Evolutionary conservation across 2,329 filamentous ascomycete genomes (phyloP).

Genomic region (Aspergillus brunneoviolaceus): DNA sequence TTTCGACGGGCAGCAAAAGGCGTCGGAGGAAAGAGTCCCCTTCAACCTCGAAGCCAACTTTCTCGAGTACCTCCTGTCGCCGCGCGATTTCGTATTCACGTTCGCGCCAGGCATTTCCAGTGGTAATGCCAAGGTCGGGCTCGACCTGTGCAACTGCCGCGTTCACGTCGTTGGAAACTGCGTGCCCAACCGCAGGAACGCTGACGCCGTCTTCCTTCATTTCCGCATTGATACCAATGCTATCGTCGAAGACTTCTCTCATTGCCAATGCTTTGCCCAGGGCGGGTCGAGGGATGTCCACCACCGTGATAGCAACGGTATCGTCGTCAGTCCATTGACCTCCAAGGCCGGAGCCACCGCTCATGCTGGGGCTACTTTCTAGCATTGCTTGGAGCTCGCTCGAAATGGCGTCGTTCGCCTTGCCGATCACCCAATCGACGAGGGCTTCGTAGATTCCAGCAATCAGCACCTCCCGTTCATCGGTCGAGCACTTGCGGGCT

Average conservation of each 20-base stretch:
- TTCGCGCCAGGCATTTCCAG: constrained; percentile 66
- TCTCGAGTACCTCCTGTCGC: constrained; percentile 80
- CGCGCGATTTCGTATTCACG: constrained; percentile 77
- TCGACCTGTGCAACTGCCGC: constrained; percentile 74
- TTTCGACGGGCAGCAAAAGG: constrained; percentile 74
- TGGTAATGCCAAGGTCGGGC: constrained; percentile 74
- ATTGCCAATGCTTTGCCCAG: constrained; percentile 87
- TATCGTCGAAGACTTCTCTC: constrained; percentile 88
- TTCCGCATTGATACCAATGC: constrained; percentile 88
- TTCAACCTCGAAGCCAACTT: constrained; percentile 77
- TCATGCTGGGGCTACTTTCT: constrained; percentile 65
- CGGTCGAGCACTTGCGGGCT: constrained; percentile 72
- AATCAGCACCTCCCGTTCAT: constrained; percentile 80
- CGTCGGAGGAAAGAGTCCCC: constrained; percentile 78
- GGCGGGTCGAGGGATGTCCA: constrained; percentile 78
- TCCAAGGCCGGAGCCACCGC: constrained; percentile 50
- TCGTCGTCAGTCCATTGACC: constrained; percentile 71
- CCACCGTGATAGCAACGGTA: constrained; percentile 82
- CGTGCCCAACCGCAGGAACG: constrained; percentile 71
- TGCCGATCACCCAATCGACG: constrained; percentile 89
- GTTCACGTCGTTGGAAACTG: constrained; percentile 83
- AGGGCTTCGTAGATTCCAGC: constrained; percentile 88
- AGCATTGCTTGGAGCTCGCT: constrained; percentile 69
- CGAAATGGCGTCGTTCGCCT: constrained; percentile 82
- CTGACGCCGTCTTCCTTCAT: constrained; percentile 95